These are phyloP conservation scores for Aspergillus awamori DNA, from an alignment of 2,329 filamentous ascomycete species.

Conservation along the genomic window DNA sequence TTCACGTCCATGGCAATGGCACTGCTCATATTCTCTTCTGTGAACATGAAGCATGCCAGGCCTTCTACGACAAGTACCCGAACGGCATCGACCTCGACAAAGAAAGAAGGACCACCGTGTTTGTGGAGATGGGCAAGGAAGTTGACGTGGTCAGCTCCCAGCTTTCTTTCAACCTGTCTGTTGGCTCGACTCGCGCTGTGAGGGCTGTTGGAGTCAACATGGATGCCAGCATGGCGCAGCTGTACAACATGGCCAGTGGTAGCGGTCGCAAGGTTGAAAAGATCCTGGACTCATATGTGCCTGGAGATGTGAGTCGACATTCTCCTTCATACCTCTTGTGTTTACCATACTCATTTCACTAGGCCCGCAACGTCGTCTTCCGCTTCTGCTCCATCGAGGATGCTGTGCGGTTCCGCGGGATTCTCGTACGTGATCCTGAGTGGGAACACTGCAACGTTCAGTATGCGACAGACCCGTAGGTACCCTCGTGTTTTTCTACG, in stretches of 20 bases:
- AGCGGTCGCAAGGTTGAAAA: slow-evolving; percentile 49
- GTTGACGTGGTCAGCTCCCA: slow-evolving; percentile 47
- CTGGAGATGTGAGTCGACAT: slow-evolving; percentile 42
- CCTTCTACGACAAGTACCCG: slow-evolving; percentile 39
- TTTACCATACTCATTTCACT: slow-evolving; percentile 3
- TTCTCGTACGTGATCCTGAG: slow-evolving; percentile 43
- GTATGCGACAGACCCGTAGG: slow-evolving; percentile 49
- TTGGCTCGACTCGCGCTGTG: slow-evolving; percentile 50
- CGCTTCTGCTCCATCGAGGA: slow-evolving; percentile 53
- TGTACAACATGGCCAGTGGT: slow-evolving; percentile 43
- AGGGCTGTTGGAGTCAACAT: slow-evolving; percentile 47
- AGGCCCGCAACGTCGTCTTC: slow-evolving; percentile 51
- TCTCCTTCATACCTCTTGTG: not conserved
- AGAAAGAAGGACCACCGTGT: slow-evolving; percentile 34
- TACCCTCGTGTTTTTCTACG: slow-evolving; percentile 1
- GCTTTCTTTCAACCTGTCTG: slow-evolving; percentile 44
- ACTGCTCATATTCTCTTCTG: slow-evolving; percentile 42
- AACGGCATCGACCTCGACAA: slow-evolving; percentile 42
- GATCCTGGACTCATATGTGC: slow-evolving; percentile 46
- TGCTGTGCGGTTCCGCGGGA: slow-evolving; percentile 49
- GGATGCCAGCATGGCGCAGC: slow-evolving; percentile 39
- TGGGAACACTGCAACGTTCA: slow-evolving; percentile 52
- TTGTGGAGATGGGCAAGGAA: slow-evolving; percentile 43
- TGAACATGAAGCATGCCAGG: slow-evolving; percentile 36
- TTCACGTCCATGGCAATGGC: slow-evolving; percentile 26